These are phyloP conservation scores for Apiospora malaysiana DNA, from an alignment of 2,329 filamentous ascomycete species.

Conservation along the genomic window DNA sequence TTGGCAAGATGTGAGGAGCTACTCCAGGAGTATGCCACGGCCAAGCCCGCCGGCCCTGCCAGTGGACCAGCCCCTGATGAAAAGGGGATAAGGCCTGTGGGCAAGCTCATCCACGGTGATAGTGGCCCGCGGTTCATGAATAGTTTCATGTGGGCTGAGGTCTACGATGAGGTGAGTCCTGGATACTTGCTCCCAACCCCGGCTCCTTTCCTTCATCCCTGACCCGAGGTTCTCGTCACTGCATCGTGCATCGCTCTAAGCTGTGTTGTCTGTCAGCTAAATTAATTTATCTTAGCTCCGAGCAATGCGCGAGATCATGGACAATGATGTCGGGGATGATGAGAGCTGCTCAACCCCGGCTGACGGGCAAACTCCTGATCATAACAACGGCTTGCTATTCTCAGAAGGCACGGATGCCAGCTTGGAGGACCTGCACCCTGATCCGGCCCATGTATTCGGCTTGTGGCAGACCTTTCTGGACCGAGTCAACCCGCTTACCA, in stretches of 20 bases:
- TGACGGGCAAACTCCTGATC: constrained; percentile 57
- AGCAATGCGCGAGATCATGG: constrained; percentile 65
- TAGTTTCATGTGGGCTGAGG: constrained; percentile 57
- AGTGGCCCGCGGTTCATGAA: constrained; percentile 61
- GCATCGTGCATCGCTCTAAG: neutral
- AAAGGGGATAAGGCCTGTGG: constrained; percentile 46
- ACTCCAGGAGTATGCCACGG: constrained; percentile 60
- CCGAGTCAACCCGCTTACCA: constrained; percentile 68
- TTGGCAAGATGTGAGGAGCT: constrained; percentile 64
- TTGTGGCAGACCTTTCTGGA: constrained; percentile 79
- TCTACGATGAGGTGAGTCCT: constrained; percentile 60
- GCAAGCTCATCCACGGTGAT: constrained; percentile 62
- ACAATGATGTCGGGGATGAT: constrained; percentile 56
- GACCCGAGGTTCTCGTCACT: neutral
- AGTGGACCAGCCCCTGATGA: constrained; percentile 41
- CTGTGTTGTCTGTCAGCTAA: neutral
- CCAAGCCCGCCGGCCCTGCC: constrained; percentile 33
- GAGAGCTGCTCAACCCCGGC: constrained; percentile 45
- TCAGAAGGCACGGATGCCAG: constrained; percentile 47
- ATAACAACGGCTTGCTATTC: constrained; percentile 58
- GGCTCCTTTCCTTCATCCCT: constrained; percentile 25
- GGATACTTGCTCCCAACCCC: constrained; percentile 15
- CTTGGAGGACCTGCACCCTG: constrained; percentile 64
- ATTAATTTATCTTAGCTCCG: constrained; percentile 48
- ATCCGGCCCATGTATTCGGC: constrained; percentile 68